A percentile compares a stretch with the other conserved stretches of the same genome.
These are phyloP conservation scores for Candida pseudofarinosa DNA, from an alignment of 805 yeast species.

Conservation along the genomic window DNA sequence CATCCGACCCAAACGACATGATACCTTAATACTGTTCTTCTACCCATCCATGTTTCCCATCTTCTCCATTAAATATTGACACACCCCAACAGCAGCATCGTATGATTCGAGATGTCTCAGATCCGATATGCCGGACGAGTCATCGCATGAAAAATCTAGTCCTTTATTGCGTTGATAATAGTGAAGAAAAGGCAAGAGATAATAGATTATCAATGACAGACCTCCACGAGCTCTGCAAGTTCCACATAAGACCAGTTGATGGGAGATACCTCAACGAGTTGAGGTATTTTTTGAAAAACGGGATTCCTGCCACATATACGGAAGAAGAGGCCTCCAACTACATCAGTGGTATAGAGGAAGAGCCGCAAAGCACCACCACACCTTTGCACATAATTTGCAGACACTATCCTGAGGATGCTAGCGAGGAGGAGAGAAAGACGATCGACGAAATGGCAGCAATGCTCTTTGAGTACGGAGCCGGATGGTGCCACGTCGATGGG, in stretches of 20 bases:
- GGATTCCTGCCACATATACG: slow-evolving; percentile 82
- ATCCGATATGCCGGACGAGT: background rate
- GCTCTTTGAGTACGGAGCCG: slow-evolving; percentile 82
- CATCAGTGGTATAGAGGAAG: slow-evolving; percentile 38
- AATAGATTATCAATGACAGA: slow-evolving; percentile 52
- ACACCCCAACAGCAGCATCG: background rate
- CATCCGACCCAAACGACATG: slow-evolving; percentile 27
- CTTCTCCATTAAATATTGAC: background rate
- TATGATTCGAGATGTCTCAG: background rate
- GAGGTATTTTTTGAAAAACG: slow-evolving; percentile 47
- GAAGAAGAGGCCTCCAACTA: slow-evolving; percentile 68
- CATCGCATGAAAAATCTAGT: background rate
- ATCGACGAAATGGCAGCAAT: slow-evolving; percentile 55
- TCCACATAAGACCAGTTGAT: slow-evolving; percentile 48
- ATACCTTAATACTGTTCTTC: background rate
- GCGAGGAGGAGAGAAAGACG: slow-evolving; percentile 39
- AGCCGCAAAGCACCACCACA: slow-evolving; percentile 61
- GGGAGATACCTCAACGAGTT: slow-evolving; percentile 42
- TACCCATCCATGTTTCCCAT: background rate
- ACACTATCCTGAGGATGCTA: slow-evolving; percentile 44
- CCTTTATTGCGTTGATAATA: background rate
- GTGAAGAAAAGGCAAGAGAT: background rate
- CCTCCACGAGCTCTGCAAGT: slow-evolving; percentile 59
- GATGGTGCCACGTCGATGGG: slow-evolving; percentile 79
- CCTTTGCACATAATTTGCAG: slow-evolving; percentile 71